These are phyloP conservation scores for Globisporangium camurandrum DNA, from an alignment of 352 stramenopile genomes.

Conservation along the genomic window DNA sequence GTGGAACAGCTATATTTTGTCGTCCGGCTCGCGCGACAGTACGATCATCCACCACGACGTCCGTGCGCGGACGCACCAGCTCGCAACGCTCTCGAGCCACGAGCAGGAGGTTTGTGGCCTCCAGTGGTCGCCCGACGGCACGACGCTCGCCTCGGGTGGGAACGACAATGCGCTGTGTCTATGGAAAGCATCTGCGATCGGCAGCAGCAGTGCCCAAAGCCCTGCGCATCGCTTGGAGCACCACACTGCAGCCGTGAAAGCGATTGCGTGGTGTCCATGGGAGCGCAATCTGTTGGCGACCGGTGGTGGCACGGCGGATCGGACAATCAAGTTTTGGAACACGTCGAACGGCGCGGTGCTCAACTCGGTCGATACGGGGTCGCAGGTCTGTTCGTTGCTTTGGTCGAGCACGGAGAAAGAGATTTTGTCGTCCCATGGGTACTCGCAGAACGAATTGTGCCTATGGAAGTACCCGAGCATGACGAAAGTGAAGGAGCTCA, in stretches of 20 bases:
- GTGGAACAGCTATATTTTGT: slow-evolving; percentile 95
- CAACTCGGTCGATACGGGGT: slow-evolving; percentile 97
- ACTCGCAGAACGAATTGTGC: slow-evolving; percentile 96
- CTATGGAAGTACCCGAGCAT: slow-evolving; percentile 99
- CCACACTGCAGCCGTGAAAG: slow-evolving; percentile 97
- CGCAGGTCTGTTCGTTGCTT: slow-evolving; percentile 95
- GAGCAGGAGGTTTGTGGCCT: slow-evolving; percentile 97
- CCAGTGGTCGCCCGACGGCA: slow-evolving; percentile 95
- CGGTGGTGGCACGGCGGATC: slow-evolving; percentile 96
- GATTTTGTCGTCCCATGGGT: slow-evolving; percentile 96
- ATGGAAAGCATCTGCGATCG: slow-evolving; percentile 91
- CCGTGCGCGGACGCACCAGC: slow-evolving; percentile 66
- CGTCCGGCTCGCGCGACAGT: slow-evolving; percentile 91
- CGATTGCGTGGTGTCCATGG: slow-evolving; percentile 98
- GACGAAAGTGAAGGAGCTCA: slow-evolving; percentile 96
- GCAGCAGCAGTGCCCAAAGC: slow-evolving; percentile 44
- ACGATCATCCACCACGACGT: slow-evolving; percentile 89
- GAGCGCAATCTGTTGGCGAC: slow-evolving; percentile 96
- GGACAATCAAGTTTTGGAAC: slow-evolving; percentile 99
- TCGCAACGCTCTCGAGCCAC: slow-evolving; percentile 90
- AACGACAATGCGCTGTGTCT: slow-evolving; percentile 98
- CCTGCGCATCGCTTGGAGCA: slow-evolving; percentile 88
- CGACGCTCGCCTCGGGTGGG: slow-evolving; percentile 91
- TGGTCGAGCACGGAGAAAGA: slow-evolving; percentile 92
- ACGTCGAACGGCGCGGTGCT: slow-evolving; percentile 92